Evolutionary conservation across 768 basidiomycete genomes (phyloP).

Genomic region (Boletus coccyginus): DNA sequence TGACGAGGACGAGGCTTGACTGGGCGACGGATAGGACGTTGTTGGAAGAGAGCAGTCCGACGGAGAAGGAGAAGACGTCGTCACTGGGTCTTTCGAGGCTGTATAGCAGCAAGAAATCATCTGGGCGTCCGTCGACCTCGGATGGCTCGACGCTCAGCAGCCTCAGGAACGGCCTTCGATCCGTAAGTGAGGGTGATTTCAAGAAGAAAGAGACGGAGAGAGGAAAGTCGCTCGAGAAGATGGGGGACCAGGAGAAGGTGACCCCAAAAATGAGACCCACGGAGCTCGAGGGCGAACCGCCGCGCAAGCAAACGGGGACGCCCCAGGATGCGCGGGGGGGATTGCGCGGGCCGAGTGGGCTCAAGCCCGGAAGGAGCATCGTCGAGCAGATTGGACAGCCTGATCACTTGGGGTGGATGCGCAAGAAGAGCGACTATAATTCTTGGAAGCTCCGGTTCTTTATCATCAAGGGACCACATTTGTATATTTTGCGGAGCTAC

Average conservation of each 20-base stretch:
- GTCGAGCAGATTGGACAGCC: slow-evolving; percentile 88
- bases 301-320: slow-evolving; percentile 55
- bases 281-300: slow-evolving; percentile 37
- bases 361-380: slow-evolving; percentile 68
- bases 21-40: slow-evolving; percentile 22
- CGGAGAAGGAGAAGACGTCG: slow-evolving; percentile 51
- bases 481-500: slow-evolving; percentile 84
- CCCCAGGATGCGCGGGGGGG: slow-evolving; percentile 24
- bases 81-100: slow-evolving; percentile 51
- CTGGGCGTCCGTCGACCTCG: slow-evolving; percentile 42
- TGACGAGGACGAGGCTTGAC: background rate
- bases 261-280: slow-evolving; percentile 13
- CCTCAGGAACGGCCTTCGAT: slow-evolving; percentile 21
- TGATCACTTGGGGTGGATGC: slow-evolving; percentile 92
- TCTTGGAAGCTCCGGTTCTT: slow-evolving; percentile 92
- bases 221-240: slow-evolving; percentile 22
- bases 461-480: slow-evolving; percentile 85
- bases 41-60: slow-evolving; percentile 33
- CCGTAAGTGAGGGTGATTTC: slow-evolving; percentile 19
- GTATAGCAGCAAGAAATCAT: slow-evolving; percentile 41
- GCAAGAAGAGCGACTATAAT: slow-evolving; percentile 95
- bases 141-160: slow-evolving; percentile 32
- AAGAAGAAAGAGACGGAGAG: slow-evolving; percentile 19
- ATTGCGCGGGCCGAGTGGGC: slow-evolving; percentile 32
- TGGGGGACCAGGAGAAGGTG: slow-evolving; percentile 19